Evolutionary conservation across 176 grass and related monocot genomes (phyloP).

Genomic region (Metroxylon sagu): DNA sequence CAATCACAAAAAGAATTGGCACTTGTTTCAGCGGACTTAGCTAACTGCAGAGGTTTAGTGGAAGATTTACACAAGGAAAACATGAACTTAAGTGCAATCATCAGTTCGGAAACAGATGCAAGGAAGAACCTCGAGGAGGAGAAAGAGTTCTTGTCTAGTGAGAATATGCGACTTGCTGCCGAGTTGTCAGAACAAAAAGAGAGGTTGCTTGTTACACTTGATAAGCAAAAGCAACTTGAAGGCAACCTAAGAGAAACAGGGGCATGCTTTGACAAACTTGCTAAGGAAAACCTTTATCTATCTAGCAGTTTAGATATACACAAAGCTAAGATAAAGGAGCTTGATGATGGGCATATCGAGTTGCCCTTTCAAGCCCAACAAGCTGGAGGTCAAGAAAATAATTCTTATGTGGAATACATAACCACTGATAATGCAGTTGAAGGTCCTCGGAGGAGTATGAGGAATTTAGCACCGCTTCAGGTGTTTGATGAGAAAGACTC

Average conservation of each 20-base stretch:
- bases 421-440: slow-evolving; percentile 12
- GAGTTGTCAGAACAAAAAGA: slow-evolving; percentile 63
- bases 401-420: slow-evolving; percentile 3
- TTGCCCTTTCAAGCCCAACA: slow-evolving; percentile 13
- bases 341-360: slow-evolving; percentile 24
- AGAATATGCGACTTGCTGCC: slow-evolving; percentile 45
- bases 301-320: slow-evolving; percentile 50
- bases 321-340: slow-evolving; percentile 47
- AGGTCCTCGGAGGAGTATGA: slow-evolving; percentile 23
- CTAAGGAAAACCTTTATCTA: slow-evolving; percentile 49
- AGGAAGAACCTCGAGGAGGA: slow-evolving; percentile 47
- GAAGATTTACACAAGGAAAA: slow-evolving; percentile 60
- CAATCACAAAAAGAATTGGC: slow-evolving; percentile 31
- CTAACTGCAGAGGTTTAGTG: slow-evolving; percentile 29
- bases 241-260: slow-evolving; percentile 43
- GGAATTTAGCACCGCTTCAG: slow-evolving; percentile 4
- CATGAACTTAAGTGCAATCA: slow-evolving; percentile 28
- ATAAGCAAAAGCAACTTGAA: slow-evolving; percentile 55
- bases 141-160: slow-evolving; percentile 44
- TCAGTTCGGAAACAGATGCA: slow-evolving; percentile 37
- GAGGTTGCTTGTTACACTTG: slow-evolving; percentile 40
- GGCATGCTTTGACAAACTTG: slow-evolving; percentile 51
- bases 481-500: slow-evolving; percentile 15
- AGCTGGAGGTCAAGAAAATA: slow-evolving; percentile 16
- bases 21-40: slow-evolving; percentile 37